phyloP scores from a whole-genome alignment of 192 early-diverging fungal species.

The Backusella parvicylindrica region DNA sequence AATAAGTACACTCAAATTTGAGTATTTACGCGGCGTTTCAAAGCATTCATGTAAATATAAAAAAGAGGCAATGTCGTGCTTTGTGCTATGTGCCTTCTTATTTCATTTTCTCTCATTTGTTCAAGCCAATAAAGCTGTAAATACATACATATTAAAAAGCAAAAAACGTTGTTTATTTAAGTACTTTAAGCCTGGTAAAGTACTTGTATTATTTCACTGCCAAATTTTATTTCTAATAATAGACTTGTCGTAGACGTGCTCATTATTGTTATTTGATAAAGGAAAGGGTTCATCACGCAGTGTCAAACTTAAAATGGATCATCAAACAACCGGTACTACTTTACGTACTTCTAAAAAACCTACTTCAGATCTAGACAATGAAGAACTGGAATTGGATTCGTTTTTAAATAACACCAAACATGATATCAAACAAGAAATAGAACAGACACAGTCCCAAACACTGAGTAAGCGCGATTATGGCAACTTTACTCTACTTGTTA shows the following conservation, averaged over 20 bases:
- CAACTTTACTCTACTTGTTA: conserved; percentile 51
- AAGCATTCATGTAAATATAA: not conserved
- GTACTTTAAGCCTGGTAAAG: too few relatives aligned
- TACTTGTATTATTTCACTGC: too few relatives aligned
- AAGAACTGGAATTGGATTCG: conserved; percentile 13
- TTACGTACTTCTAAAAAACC: not conserved
- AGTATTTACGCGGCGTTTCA: not conserved
- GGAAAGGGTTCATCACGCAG: too few relatives aligned
- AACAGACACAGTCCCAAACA: not conserved
- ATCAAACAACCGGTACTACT: not conserved
- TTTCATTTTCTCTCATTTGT: not conserved
- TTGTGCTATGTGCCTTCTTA: not conserved
- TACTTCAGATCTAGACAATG: conserved; percentile 10
- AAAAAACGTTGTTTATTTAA: too few relatives aligned
- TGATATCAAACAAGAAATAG: not conserved
- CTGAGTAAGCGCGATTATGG: conserved; percentile 20
- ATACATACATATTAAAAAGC: not conserved
- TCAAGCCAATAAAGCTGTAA: not conserved
- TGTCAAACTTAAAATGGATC: not conserved
- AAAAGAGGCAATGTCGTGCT: not conserved
- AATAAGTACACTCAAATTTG: too few relatives aligned
- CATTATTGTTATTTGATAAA: too few relatives aligned
- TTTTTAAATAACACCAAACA: not conserved
- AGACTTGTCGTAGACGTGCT: too few relatives aligned
- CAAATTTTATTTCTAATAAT: too few relatives aligned